A percentile compares a stretch with the other conserved stretches of the same genome.
These are phyloP conservation scores for Rubia balearica DNA, from an alignment of 305 asterid genomes.

Conservation along the genomic window DNA sequence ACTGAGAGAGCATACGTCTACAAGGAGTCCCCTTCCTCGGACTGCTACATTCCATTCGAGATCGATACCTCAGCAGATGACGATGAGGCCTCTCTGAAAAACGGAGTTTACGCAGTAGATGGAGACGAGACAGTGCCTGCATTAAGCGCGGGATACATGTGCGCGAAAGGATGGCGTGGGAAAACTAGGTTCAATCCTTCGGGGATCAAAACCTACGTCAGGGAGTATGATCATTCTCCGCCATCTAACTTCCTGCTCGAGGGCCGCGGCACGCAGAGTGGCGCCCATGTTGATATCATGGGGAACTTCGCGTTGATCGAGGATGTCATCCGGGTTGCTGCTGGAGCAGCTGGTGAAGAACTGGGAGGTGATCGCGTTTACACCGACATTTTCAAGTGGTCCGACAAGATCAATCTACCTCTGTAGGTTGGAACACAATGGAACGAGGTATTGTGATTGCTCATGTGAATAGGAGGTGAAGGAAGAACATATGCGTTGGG, in stretches of 20 bases:
- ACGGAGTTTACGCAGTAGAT: conserved; percentile 64
- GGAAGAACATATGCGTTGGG: background rate
- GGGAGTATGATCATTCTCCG: conserved; percentile 73
- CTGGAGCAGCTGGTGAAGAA: conserved; percentile 75
- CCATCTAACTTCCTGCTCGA: conserved; percentile 56
- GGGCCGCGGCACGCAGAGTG: conserved; percentile 87
- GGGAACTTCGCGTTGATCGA: conserved; percentile 78
- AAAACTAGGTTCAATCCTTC: conserved; percentile 84
- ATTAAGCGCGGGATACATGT: conserved; percentile 75
- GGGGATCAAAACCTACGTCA: conserved; percentile 49
- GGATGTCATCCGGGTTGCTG: conserved; percentile 73
- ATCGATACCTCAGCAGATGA: conserved; percentile 63
- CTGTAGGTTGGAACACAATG: background rate
- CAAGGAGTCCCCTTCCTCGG: conserved; percentile 48
- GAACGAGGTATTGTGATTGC: background rate
- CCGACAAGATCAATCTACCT: conserved; percentile 51
- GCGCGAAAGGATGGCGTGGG: conserved; percentile 80
- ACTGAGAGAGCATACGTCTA: conserved; percentile 78
- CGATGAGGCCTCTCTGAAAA: conserved; percentile 58
- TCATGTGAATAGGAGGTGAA: background rate
- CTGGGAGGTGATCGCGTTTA: conserved; percentile 67
- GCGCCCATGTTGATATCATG: conserved; percentile 86
- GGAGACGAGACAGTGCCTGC: conserved; percentile 88
- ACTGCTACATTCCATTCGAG: conserved; percentile 75
- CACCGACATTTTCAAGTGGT: conserved; percentile 71